Evolutionary conservation across 805 yeast genomes (phyloP), one percentile per base, ranked within the genome.

Genomic region (Starmerella bombi): DNA sequence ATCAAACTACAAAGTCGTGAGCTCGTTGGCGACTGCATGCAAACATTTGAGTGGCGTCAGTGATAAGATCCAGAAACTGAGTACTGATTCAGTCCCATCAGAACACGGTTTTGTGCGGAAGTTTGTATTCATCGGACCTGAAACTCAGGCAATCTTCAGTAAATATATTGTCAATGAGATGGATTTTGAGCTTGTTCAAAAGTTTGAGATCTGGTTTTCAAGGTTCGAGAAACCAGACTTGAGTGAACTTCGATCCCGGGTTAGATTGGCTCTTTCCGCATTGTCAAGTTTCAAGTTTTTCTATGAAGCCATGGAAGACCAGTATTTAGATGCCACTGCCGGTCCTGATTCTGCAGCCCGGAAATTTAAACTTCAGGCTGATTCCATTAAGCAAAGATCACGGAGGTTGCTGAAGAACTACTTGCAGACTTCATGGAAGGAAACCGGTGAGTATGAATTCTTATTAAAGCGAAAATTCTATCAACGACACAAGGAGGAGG

Each of bases 181-280:
- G 14, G 50, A 54, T 10, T 42, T 47, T 42, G 45, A 45, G 33
- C 43, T 43, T 19, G 38, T 49, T 4, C 23, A 40, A 3, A 28
- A 34, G 2, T 29, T 51, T 9, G 60, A 58, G 34, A 33, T 50
- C 4, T 43, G 55, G 8, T 52, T 45, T 17, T 51, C 58, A 1
- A 46, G 59, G 8, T 37, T 55, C 4, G 56, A 50, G 22, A 37
- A 43, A 9, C 49, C 50, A 1, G 59, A 54, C 32, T 32, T 51
- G 21, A 51, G 48, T 7, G 60, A 57, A 29, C 40, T 55, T 16
- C 35, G 51, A 12, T 42, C 57, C 1, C 42, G 40, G 9, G 21
- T 50, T 3, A 50, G 52, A 4, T 39, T 46, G 15, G 42, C 54
- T 8, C 41, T 53, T 30, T 41, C 49, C 2, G 42, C 53, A 5